These are phyloP conservation scores for Gossypioides kirkii DNA, from an alignment of 345 rosid genomes.

Conservation along the genomic window DNA sequence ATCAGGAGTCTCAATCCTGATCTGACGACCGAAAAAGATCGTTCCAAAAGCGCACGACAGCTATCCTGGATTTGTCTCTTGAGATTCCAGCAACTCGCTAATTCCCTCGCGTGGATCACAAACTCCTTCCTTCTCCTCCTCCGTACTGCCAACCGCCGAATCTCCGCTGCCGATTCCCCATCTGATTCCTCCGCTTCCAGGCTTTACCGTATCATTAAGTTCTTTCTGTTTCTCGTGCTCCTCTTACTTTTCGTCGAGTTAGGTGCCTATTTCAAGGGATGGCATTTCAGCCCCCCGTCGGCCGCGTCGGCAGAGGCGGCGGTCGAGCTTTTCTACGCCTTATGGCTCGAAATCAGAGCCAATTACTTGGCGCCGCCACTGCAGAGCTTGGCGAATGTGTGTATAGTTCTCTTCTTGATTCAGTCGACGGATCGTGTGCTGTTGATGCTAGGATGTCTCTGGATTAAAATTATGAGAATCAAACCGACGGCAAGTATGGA, in stretches of 20 bases:
- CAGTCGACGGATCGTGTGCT: constrained; percentile 76
- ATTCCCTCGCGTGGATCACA: constrained; percentile 52
- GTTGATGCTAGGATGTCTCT: constrained; percentile 67
- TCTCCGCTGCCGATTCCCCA: constrained; percentile 32
- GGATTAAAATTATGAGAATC: constrained; percentile 60
- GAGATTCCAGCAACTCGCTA: constrained; percentile 56
- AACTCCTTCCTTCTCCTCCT: constrained; percentile 38
- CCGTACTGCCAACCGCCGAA: constrained; percentile 75
- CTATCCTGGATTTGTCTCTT: constrained; percentile 61
- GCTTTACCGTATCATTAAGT: constrained; percentile 54
- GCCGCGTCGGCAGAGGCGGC: constrained; percentile 50
- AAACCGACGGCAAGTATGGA: constrained; percentile 51
- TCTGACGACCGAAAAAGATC: constrained; percentile 42
- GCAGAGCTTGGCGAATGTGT: constrained; percentile 63
- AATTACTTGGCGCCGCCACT: constrained; percentile 72
- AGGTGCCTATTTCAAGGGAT: constrained; percentile 75
- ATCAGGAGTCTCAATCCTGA: constrained; percentile 38
- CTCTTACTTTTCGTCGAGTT: constrained; percentile 61
- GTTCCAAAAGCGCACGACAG: constrained; percentile 70
- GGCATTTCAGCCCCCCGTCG: constrained; percentile 88
- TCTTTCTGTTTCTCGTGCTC: constrained; percentile 50
- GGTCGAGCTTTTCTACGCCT: constrained; percentile 53
- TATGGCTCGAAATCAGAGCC: constrained; percentile 71
- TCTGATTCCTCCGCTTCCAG: constrained; percentile 42
- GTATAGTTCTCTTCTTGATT: constrained; percentile 72